Base-by-base conservation (phyloP, 805 yeast species). In the Suhomyces prunicola region DNA sequence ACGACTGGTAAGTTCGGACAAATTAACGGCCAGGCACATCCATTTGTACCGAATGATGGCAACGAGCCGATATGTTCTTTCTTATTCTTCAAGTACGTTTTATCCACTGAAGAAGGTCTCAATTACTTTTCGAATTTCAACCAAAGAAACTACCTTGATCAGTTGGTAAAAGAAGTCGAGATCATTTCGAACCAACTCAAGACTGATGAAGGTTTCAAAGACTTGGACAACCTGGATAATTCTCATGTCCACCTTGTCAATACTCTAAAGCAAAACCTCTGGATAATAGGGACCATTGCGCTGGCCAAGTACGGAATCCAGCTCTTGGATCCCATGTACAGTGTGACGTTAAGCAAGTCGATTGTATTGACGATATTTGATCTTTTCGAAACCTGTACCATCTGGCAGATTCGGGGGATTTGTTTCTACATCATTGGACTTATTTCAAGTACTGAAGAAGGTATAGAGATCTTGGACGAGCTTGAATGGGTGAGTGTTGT, bases 251-350 rank as follows among this genome's bases (percentile, higher is more conserved):
- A 7, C 17, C 49, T 58, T 13, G 40, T 57, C 15, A 50, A 47
- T n/a, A 50, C 47, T 4, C 67, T 93, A 24, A 90, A 89, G 63
- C 88, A 92, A 9, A 82, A 87, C 33, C 61, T 93, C 35, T 93
- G 97, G 97, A 85, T 96, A 1, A 76, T 90, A 33, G 97, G 97
- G 0, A 85, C 86, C 60, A 83, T 92, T 29, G 92, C 92, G 1
- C 81, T 91, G 0, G 81, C 90, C 1, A 79, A 80, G 8, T 71
- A 78, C 49, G 97, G 97, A 0, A 83, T 87, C 22, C 76, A 72
- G 50, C 56, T 74, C 7, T 56, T 76, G 7, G 76, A 71, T 50
- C 72, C 76, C 2, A 54, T 67, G 44, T 65, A 66, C 53, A 60
- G 57, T 41, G 53, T 60, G 7, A 56, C 58, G 17, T 50, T 69